A percentile compares a stretch with the other conserved stretches of the same genome.
These are phyloP conservation scores for Phytomonas sp. DNA, from an alignment of 208 protist genomes.

Conservation along the genomic window DNA sequence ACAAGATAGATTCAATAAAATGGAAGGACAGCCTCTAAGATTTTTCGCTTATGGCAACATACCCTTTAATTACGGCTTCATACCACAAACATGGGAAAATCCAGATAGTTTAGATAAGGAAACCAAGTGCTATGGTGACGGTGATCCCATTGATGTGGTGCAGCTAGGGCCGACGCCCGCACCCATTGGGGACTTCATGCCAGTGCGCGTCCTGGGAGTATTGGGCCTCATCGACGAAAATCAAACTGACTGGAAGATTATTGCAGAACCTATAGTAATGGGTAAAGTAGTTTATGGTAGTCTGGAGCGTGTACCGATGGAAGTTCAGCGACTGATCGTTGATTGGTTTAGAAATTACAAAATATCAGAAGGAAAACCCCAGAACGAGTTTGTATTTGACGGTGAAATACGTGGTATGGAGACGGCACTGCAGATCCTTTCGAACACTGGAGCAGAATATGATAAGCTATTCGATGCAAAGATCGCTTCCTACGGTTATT, in stretches of 20 bases:
- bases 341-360: conserved; percentile 92
- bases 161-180: conserved; percentile 40
- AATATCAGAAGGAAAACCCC: conserved; percentile 84
- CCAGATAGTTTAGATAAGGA: conserved; percentile 25
- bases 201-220: conserved; percentile 81
- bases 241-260: conserved; percentile 92
- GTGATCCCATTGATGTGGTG: conserved; percentile 88
- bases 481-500: conserved; percentile 41
- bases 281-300: conserved; percentile 24
- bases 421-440: conserved; percentile 51
- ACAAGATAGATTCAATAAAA: conserved; percentile 75
- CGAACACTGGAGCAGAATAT: conserved; percentile 56
- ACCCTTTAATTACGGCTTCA: conserved; percentile 93
- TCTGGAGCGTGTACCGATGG: conserved; percentile 45
- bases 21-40: conserved; percentile 51
- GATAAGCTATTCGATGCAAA: conserved; percentile 28
- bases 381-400: conserved; percentile 80
- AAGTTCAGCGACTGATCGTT: conserved; percentile 37
- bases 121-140: conserved; percentile 76
- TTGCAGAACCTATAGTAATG: conserved; percentile 29
- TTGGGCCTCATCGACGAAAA: conserved; percentile 87
- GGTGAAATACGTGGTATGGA: conserved; percentile 48
- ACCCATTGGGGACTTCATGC: conserved; percentile 28
- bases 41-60: conserved; percentile 82
- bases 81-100: conserved; percentile 93